Base-by-base conservation (phyloP, 2,329 filamentous ascomycete species). In the Colletotrichum tropicicola region DNA sequence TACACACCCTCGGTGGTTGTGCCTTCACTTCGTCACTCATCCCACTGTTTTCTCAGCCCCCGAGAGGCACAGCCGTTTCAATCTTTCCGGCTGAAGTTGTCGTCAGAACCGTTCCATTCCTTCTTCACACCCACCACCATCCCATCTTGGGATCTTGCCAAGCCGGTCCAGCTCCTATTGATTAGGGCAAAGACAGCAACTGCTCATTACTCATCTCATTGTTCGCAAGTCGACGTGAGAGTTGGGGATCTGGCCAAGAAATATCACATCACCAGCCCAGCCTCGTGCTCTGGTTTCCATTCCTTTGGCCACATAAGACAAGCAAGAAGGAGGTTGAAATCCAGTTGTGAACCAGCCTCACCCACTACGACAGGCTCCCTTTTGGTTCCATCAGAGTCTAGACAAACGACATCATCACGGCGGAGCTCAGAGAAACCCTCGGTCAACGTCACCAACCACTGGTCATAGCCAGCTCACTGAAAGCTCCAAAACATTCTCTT, bases 11-110 rank as follows among this genome's bases (percentile, higher is more conserved):
- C 13, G 17, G 43, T 41, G 43, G 58, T 53, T 17, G 32, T 35
- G 9, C 13, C 49, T 65, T 65, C 58, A 21, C 51, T 62, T 56
- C 37, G 45, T 47, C 32, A n/a, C 25, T 56, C 30, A 28, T 57
- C 19, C 13, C n/a, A 48, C n/a, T 6, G 15, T 47, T 55, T 35
- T 4, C 45, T 35, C 35, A 56, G 28, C 62, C 62, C 49, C 49
- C 37, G 17, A 41, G 28, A 65, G 62, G 62, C 58, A 56, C 30
- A 45, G 44, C 51, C 58, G 51, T 61, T 65, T 28, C 49, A 41
- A 51, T 65, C 62, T 60, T 55, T 37, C 41, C 51, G 30, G 57
- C 51, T 37, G 57, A 41, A 65, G 51, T 62, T 37, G 56, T 65
- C 51, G 57, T 65, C 43, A 32, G 28, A 27, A 19, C 55, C 30